These are phyloP conservation scores for Penicillium digitatum DNA, from an alignment of 2,329 filamentous ascomycete genomes.

Conservation along the genomic window DNA sequence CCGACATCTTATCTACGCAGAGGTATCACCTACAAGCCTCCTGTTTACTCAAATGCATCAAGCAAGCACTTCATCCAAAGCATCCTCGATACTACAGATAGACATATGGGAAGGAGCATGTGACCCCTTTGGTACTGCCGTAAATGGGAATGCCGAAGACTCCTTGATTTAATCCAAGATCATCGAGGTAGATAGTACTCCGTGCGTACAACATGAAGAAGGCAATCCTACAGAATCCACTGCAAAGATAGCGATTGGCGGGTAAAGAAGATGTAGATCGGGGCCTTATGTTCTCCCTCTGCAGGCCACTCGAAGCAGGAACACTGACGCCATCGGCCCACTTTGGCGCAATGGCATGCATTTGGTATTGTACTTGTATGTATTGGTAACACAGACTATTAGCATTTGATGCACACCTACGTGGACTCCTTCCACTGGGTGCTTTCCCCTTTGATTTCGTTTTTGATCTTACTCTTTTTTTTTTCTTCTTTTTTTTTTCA, in stretches of 20 bases:
- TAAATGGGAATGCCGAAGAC: too few relatives aligned
- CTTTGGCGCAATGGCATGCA: slow-evolving; percentile 21
- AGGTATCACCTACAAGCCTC: neutral
- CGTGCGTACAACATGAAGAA: too few relatives aligned
- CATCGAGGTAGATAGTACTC: neutral
- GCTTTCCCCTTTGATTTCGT: neutral
- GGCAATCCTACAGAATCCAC: neutral
- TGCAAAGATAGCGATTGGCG: neutral
- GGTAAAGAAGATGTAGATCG: slow-evolving; percentile 17
- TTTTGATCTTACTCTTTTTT: neutral
- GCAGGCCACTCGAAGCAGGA: slow-evolving; percentile 25
- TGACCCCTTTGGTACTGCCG: neutral
- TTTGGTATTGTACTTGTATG: slow-evolving; percentile 7
- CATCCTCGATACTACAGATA: neutral
- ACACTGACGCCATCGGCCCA: slow-evolving; percentile 24
- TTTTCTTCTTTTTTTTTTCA: neutral
- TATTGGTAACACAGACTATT: neutral
- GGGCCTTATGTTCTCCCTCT: slow-evolving; percentile 23
- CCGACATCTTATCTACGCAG: neutral
- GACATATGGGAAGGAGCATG: neutral
- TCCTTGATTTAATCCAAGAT: neutral
- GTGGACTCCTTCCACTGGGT: slow-evolving; percentile 6
- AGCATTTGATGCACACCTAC: neutral
- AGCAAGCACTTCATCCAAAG: neutral
- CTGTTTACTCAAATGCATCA: neutral